These are phyloP conservation scores for Cudoniella acicularis DNA, from an alignment of 495 filamentous ascomycete species.

Conservation along the genomic window DNA sequence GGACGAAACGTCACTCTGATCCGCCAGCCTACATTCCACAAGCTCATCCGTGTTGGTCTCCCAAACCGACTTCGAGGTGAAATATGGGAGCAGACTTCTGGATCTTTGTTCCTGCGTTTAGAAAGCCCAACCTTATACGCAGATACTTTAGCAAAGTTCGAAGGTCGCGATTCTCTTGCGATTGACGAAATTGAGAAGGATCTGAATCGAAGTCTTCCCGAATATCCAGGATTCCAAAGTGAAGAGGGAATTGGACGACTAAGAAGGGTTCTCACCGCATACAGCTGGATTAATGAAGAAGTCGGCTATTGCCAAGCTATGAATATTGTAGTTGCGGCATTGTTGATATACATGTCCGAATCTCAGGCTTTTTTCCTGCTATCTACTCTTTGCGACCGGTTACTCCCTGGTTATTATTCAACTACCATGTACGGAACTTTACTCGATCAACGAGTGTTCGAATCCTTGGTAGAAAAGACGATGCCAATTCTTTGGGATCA, in stretches of 20 bases:
- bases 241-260: constrained; percentile 91
- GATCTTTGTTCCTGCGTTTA: constrained; percentile 81
- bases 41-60: constrained; percentile 90
- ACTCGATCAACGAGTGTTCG: constrained; percentile 93
- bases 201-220: constrained; percentile 89
- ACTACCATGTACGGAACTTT: constrained; percentile 98
- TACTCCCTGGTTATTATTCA: constrained; percentile 95
- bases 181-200: constrained; percentile 99
- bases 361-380: constrained; percentile 93
- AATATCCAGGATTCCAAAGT: constrained; percentile 96
- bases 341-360: constrained; percentile 98
- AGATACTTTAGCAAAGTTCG: constrained; percentile 78
- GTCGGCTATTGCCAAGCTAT: constrained; percentile 99
- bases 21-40: constrained; percentile 95
- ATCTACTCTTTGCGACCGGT: constrained; percentile 84
- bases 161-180: constrained; percentile 80
- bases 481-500: constrained; percentile 99
- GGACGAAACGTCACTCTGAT: constrained; percentile 89
- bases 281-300: constrained; percentile 92
- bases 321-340: constrained; percentile 96
- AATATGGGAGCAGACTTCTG: constrained; percentile 92
- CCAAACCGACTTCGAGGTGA: constrained; percentile 92
- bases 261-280: constrained; percentile 86
- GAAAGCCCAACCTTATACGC: constrained; percentile 78
- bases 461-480: constrained; percentile 93